phyloP scores from a whole-genome alignment of 2,329 filamentous ascomycete species.

The Penicillium sclerotiorum region DNA sequence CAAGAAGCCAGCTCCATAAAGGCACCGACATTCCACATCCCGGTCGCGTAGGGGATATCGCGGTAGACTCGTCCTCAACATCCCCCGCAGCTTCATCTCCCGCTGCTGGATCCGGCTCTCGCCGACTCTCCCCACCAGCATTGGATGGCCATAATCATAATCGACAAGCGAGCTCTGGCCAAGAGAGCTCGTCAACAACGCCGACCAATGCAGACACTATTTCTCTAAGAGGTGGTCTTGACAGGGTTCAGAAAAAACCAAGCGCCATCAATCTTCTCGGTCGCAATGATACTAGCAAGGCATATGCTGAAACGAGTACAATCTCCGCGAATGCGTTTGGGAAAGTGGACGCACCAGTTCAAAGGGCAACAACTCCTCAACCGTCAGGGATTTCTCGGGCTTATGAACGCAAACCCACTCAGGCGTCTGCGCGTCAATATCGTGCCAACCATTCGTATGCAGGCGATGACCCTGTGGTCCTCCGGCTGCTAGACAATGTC shows the following conservation, averaged over 20 bases:
- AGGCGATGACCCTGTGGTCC: slow-evolving; percentile 69
- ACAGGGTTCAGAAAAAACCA: slow-evolving; percentile 44
- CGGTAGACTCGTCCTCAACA: slow-evolving; percentile 29
- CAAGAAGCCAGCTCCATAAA: slow-evolving; percentile 44
- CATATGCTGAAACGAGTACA: slow-evolving; percentile 65
- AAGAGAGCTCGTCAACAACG: slow-evolving; percentile 33
- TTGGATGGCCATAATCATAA: slow-evolving; percentile 38
- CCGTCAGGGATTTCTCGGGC: slow-evolving; percentile 42
- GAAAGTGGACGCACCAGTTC: slow-evolving; percentile 59
- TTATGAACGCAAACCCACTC: slow-evolving; percentile 31
- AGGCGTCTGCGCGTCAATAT: slow-evolving; percentile 47
- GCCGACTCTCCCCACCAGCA: slow-evolving; percentile 36
- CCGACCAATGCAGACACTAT: slow-evolving; percentile 35
- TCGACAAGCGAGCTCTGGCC: slow-evolving; percentile 28
- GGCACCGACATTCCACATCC: slow-evolving; percentile 27
- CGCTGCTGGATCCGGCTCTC: slow-evolving; percentile 31
- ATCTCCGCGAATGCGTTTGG: slow-evolving; percentile 67
- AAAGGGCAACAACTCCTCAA: slow-evolving; percentile 37
- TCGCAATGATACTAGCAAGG: slow-evolving; percentile 60
- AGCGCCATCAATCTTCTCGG: slow-evolving; percentile 65
- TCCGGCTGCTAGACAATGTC: slow-evolving; percentile 76
- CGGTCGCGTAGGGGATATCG: slow-evolving; percentile 26
- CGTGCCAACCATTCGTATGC: slow-evolving; percentile 78
- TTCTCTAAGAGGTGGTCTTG: slow-evolving; percentile 28
- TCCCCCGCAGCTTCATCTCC: slow-evolving; percentile 44